Evolutionary conservation across 2,329 filamentous ascomycete genomes (phyloP).

Genomic region (Alternaria tenuissima): DNA sequence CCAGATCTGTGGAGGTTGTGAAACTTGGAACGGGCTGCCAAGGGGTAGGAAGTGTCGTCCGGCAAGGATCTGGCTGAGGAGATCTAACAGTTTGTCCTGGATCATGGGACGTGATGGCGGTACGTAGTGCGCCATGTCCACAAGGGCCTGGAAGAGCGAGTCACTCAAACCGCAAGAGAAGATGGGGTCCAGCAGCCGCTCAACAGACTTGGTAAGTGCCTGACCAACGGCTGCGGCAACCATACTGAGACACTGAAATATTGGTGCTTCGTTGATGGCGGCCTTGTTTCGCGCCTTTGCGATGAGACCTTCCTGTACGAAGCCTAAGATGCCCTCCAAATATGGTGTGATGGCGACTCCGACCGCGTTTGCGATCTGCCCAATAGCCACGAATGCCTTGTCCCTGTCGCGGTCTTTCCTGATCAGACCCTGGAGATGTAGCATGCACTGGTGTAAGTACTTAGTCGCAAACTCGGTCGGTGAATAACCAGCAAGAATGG

Average conservation of each 20-base stretch:
- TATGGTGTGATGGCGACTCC: conserved; percentile 95
- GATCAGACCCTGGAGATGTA: conserved; percentile 90
- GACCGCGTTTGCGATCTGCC: conserved; percentile 94
- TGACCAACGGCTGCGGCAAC: conserved; percentile 94
- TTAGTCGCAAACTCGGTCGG: conserved; percentile 86
- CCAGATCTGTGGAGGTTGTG: conserved; percentile 81
- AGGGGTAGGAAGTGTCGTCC: conserved; percentile 91
- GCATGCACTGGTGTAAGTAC: conserved; percentile 96
- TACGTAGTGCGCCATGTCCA: conserved; percentile 99
- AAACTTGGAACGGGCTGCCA: conserved; percentile 88
- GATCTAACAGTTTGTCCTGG: conserved; percentile 90
- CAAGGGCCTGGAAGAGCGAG: conserved; percentile 91
- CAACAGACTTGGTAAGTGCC: conserved; percentile 97
- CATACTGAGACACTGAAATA: conserved; percentile 98
- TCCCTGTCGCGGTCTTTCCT: conserved; percentile 93
- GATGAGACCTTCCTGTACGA: conserved; percentile 89
- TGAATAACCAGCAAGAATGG: conserved; percentile 89
- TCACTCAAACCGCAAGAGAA: conserved; percentile 96
- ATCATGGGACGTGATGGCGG: conserved; percentile 92
- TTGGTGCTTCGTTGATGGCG: conserved; percentile 70
- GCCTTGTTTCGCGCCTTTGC: conserved; percentile 74
- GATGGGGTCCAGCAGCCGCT: conserved; percentile 91
- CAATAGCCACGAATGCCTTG: conserved; percentile 93
- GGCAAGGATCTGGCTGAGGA: conserved; percentile 92
- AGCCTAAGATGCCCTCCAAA: conserved; percentile 90